Percentiles rank a stretch among this genome's conserved stretches.
phyloP scores from a whole-genome alignment of 1,284 basidiomycete genomes.

The Anthracocystis walkeri region DNA sequence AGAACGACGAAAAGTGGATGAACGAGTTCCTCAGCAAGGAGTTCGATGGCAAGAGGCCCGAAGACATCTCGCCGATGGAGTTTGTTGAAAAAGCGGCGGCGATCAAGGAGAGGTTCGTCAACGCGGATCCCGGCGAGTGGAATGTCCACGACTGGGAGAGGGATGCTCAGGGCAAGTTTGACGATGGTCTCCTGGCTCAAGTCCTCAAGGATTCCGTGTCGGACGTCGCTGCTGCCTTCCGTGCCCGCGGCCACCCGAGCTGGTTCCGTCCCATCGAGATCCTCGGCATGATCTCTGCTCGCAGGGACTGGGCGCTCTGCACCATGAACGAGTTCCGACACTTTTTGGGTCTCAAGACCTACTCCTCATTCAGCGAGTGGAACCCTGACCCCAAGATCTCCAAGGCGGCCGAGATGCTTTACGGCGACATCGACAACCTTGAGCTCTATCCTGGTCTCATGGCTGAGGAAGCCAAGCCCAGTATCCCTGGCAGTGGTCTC shows the following conservation, averaged over 20 bases:
- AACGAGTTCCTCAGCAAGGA: slow-evolving; percentile 38
- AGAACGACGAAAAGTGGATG: slow-evolving; percentile 61
- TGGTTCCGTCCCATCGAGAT: slow-evolving; percentile 82
- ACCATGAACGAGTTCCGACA: slow-evolving; percentile 86
- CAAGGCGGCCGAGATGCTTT: slow-evolving; percentile 77
- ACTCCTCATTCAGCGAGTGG: slow-evolving; percentile 78
- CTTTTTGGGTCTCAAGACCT: slow-evolving; percentile 52
- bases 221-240: slow-evolving; percentile 80
- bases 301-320: slow-evolving; percentile 81
- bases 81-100: slow-evolving; percentile 73
- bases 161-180: slow-evolving; percentile 76
- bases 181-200: slow-evolving; percentile 79
- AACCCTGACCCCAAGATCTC: slow-evolving; percentile 81
- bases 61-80: slow-evolving; percentile 74
- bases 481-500: slow-evolving; percentile 79
- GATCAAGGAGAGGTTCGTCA: slow-evolving; percentile 25
- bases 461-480: slow-evolving; percentile 80
- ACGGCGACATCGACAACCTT: slow-evolving; percentile 76
- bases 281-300: slow-evolving; percentile 82
- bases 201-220: slow-evolving; percentile 66
- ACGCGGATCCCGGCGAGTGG: slow-evolving; percentile 74
- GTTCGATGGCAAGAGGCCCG: slow-evolving; percentile 48
- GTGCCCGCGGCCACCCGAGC: slow-evolving; percentile 80
- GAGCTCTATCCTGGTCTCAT: slow-evolving; percentile 76
- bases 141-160: slow-evolving; percentile 75